phyloP scores from a whole-genome alignment of 169 alveolate genomes.

The Theileria annulata region DNA sequence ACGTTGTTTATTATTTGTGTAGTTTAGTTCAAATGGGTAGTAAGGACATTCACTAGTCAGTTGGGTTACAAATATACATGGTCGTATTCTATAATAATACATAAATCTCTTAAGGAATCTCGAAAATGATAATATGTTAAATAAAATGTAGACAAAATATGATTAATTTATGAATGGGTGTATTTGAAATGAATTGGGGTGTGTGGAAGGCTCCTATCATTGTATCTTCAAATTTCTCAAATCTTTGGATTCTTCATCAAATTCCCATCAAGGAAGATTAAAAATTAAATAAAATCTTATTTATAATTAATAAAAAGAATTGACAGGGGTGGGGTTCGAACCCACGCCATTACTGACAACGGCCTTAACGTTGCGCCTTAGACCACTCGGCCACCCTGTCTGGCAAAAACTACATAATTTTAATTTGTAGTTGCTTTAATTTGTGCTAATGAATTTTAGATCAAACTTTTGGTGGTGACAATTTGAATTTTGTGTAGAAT shows the following conservation, averaged over 20 bases:
- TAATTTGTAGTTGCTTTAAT: neutral
- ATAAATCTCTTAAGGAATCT: neutral
- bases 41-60: neutral
- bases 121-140: too few relatives aligned
- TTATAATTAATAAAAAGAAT: constrained; percentile 11
- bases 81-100: neutral
- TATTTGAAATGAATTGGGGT: neutral
- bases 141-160: too few relatives aligned
- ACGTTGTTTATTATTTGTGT: too few relatives aligned
- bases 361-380: constrained; percentile 99
- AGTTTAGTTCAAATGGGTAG: neutral
- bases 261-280: neutral
- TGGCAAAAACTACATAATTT: neutral
- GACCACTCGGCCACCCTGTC: constrained; percentile 97
- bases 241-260: neutral
- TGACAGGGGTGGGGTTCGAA: constrained; percentile 99
- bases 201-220: neutral
- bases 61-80: neutral
- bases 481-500: constrained; percentile 59
- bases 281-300: neutral
- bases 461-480: constrained; percentile 10
- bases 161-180: neutral
- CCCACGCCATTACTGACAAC: constrained; percentile 99
- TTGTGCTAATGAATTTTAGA: neutral
- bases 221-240: neutral